A percentile compares a stretch with the other conserved stretches of the same genome.
Evolutionary conservation across 805 yeast genomes (phyloP).

Genomic region (Yarrowia sp.): DNA sequence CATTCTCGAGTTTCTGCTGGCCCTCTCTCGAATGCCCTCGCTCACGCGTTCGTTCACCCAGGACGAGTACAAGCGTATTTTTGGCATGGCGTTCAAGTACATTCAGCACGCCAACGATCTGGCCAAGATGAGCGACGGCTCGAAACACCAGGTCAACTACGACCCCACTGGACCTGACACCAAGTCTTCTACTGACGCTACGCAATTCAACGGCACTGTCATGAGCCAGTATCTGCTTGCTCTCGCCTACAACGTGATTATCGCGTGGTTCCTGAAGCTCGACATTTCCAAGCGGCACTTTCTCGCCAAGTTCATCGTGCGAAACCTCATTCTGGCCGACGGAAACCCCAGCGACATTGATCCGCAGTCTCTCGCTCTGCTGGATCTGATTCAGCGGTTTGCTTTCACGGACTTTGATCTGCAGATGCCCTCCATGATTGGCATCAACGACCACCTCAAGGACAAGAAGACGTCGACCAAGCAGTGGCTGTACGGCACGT

Average conservation of each 20-base stretch:
- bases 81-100: conserved; percentile 78
- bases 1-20: conserved; percentile 68
- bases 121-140: conserved; percentile 15
- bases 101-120: conserved; percentile 66
- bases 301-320: conserved; percentile 60
- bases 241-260: conserved; percentile 65
- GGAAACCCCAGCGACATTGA: conserved; percentile 39
- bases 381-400: conserved; percentile 68
- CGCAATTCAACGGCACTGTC: conserved; percentile 38
- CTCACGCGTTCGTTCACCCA: conserved; percentile 68
- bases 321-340: conserved; percentile 50
- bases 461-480: conserved; percentile 34
- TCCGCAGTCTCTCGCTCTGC: conserved; percentile 57
- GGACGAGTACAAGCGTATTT: conserved; percentile 75
- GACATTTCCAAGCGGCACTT: conserved; percentile 55
- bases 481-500: conserved; percentile 62
- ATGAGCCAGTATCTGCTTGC: conserved; percentile 60
- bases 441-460: conserved; percentile 27
- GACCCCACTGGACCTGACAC: conserved; percentile 53
- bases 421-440: conserved; percentile 41
- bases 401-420: conserved; percentile 63
- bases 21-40: conserved; percentile 63
- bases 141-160: conserved; percentile 41
- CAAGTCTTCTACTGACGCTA: conserved; percentile 53
- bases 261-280: conserved; percentile 70